Conservation (phyloP, 2,329 filamentous ascomycete genomes). For the Clonostachys rhizophaga region DNA sequence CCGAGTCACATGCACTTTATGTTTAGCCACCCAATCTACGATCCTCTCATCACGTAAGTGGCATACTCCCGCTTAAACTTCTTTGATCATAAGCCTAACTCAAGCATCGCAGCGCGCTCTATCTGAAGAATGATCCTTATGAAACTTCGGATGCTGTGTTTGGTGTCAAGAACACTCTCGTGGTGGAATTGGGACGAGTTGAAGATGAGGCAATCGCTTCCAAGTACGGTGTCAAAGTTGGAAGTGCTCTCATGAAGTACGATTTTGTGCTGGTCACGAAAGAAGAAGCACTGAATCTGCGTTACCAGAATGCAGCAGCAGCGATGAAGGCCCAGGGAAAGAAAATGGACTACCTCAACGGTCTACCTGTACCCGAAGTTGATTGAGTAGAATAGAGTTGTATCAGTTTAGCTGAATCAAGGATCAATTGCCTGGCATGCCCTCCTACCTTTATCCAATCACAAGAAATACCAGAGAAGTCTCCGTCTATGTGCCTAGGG, state of each 20-base stretch:
- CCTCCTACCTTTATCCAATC: too few relatives aligned
- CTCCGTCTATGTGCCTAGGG: too few relatives aligned
- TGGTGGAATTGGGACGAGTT: slow-evolving; percentile 57
- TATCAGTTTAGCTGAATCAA: too few relatives aligned
- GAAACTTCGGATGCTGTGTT: slow-evolving; percentile 83
- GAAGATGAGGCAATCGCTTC: slow-evolving; percentile 40
- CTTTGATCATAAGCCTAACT: not conserved
- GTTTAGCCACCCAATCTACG: slow-evolving; percentile 75
- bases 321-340: too few relatives aligned
- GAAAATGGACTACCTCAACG: too few relatives aligned
- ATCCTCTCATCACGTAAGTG: slow-evolving; percentile 72
- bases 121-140: slow-evolving; percentile 73
- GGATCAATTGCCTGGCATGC: too few relatives aligned
- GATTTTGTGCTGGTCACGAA: slow-evolving; percentile 71
- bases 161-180: slow-evolving; percentile 75
- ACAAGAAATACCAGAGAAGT: too few relatives aligned
- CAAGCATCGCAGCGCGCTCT: slow-evolving; percentile 55
- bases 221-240: slow-evolving; percentile 62
- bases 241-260: slow-evolving; percentile 59
- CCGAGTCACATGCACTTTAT: slow-evolving; percentile 83
- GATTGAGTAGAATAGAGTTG: too few relatives aligned
- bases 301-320: not conserved
- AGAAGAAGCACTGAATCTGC: not conserved
- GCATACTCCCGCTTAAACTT: not conserved
- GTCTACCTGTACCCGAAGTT: too few relatives aligned